Percentiles rank a stretch among this genome's conserved stretches.
phyloP scores from a whole-genome alignment of 306 rosid genomes.

The Begonia fuchsioides region DNA sequence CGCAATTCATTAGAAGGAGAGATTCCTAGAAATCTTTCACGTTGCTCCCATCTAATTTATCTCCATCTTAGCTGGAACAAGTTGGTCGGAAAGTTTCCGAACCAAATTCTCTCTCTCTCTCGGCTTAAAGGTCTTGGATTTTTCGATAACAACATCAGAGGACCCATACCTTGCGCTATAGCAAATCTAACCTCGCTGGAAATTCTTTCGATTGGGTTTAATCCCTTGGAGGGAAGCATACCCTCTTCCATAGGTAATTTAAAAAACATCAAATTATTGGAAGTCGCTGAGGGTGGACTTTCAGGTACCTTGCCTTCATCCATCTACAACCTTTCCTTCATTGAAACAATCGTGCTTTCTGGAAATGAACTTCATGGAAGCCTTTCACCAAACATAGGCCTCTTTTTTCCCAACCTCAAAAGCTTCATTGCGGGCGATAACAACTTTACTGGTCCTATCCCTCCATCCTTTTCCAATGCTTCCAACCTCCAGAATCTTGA shows the following conservation, averaged over 20 bases:
- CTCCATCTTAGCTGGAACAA: conserved; percentile 23
- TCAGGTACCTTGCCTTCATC: conserved; percentile 36
- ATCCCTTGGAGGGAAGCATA: conserved; percentile 29
- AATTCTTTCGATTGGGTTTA: conserved; percentile 41
- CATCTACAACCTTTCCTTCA: conserved; percentile 16
- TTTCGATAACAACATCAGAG: conserved; percentile 21
- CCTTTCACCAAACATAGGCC: not conserved
- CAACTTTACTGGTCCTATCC: not conserved
- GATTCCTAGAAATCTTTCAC: too few species aligned
- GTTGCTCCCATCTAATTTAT: conserved; percentile 15
- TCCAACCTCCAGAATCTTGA: not conserved
- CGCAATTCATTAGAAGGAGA: too few species aligned
- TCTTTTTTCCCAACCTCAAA: not conserved
- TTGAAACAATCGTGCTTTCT: not conserved
- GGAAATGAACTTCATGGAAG: not conserved
- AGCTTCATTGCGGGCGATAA: not conserved
- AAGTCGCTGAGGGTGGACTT: conserved; percentile 32
- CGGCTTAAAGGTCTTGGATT: conserved; percentile 22
- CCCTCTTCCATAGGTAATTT: conserved; percentile 28
- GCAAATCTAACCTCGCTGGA: conserved; percentile 47
- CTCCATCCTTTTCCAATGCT: not conserved
- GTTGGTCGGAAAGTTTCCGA: not conserved
- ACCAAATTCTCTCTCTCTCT: too few species aligned
- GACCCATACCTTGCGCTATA: conserved; percentile 30
- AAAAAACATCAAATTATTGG: conserved; percentile 27